These are phyloP conservation scores for Bombardia bombarda DNA, from an alignment of 495 filamentous ascomycete species.

Conservation along the genomic window DNA sequence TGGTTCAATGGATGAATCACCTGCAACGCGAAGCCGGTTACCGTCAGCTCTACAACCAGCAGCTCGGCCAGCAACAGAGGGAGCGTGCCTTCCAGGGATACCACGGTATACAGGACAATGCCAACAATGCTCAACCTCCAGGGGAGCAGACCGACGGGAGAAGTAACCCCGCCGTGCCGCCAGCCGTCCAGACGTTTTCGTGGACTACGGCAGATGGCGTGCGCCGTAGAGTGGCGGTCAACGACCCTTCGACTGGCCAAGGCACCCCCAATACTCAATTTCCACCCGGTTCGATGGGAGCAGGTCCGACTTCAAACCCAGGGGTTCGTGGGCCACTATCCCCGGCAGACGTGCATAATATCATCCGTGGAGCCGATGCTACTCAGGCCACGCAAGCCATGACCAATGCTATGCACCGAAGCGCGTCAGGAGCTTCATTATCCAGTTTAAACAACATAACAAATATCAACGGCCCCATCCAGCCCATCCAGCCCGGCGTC, in stretches of 20 bases:
- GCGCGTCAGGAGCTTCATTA: constrained; percentile 33
- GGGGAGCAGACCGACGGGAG: constrained; percentile 1
- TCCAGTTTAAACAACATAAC: constrained; percentile 25
- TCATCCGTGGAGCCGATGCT: constrained; percentile 34
- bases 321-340: constrained; percentile 14
- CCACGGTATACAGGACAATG: constrained; percentile 5
- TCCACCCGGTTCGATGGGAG: background rate
- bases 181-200: constrained; percentile 8
- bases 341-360: constrained; percentile 28
- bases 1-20: constrained; percentile 21
- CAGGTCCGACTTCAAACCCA: constrained; percentile 4
- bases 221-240: constrained; percentile 21
- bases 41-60: constrained; percentile 13
- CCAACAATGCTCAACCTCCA: constrained; percentile 1
- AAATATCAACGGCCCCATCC: constrained; percentile 18
- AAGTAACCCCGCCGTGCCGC: constrained; percentile 11
- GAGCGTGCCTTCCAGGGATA: constrained; percentile 14
- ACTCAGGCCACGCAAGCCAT: constrained; percentile 30
- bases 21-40: constrained; percentile 16
- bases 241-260: constrained; percentile 10
- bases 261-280: background rate
- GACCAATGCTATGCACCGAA: constrained; percentile 40
- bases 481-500: constrained; percentile 33
- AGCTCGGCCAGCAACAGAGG: constrained; percentile 20
- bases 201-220: constrained; percentile 22